These are phyloP conservation scores for Euphorbia tirucalli DNA, from an alignment of 345 rosid species.

Conservation along the genomic window DNA sequence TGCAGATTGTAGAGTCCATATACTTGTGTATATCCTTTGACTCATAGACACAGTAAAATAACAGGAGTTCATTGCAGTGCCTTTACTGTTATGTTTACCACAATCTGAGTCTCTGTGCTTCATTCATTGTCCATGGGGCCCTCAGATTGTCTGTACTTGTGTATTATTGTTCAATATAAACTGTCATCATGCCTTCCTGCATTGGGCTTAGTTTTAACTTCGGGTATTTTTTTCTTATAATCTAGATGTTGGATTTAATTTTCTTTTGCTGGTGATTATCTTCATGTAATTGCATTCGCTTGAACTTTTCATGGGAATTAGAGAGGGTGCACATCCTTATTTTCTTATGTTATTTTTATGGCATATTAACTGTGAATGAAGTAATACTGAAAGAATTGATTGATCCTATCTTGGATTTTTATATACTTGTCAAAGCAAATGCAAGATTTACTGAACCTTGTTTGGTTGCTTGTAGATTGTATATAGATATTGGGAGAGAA, in stretches of 20 bases:
- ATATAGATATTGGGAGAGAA: conserved; percentile 85
- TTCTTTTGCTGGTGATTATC: not conserved
- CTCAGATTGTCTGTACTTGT: not conserved
- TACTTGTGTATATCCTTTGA: not conserved
- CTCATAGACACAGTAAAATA: not conserved
- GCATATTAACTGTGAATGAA: not conserved
- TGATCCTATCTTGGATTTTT: not conserved
- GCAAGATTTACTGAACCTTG: conserved; percentile 26
- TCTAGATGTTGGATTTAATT: not conserved
- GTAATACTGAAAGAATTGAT: not conserved
- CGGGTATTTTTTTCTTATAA: not conserved
- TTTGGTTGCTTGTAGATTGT: conserved; percentile 54
- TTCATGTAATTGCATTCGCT: not conserved
- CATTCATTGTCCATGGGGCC: not conserved
- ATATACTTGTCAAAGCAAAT: not conserved
- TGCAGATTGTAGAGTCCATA: not conserved
- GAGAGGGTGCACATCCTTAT: not conserved
- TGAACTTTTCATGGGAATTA: conserved; percentile 8
- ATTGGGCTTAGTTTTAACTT: not conserved
- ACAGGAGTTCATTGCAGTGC: not conserved
- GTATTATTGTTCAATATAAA: not conserved
- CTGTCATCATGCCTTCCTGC: not conserved
- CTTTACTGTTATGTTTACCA: not conserved
- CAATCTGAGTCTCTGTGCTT: not conserved
- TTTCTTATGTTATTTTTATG: too few species aligned